Evolutionary conservation across 805 yeast species (phyloP).

Genomic region (Candida cerambycidarum): DNA sequence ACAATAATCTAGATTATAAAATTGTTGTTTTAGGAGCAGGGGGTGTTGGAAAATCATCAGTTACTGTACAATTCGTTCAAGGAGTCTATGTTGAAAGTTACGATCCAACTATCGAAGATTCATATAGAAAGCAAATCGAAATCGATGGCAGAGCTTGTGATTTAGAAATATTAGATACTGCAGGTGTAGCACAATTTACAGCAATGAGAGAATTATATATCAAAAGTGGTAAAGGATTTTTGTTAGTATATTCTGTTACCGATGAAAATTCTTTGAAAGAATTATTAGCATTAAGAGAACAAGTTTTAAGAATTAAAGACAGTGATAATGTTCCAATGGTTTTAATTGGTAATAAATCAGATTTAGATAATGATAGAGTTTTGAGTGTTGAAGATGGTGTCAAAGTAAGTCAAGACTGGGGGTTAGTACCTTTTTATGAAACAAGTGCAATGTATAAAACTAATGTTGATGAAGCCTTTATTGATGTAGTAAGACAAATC

Average conservation of each 20-base stretch:
- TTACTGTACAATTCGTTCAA: slow-evolving; percentile 90
- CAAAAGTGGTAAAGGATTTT: slow-evolving; percentile 78
- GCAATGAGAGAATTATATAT: slow-evolving; percentile 91
- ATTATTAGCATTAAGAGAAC: slow-evolving; percentile 75
- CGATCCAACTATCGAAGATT: slow-evolving; percentile 97
- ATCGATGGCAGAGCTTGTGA: slow-evolving; percentile 87
- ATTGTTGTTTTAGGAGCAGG: slow-evolving; percentile 94
- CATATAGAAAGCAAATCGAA: slow-evolving; percentile 84
- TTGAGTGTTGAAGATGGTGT: slow-evolving; percentile 80
- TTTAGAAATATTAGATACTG: slow-evolving; percentile 67
- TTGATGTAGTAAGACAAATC: slow-evolving; percentile 85
- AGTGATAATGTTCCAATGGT: slow-evolving; percentile 80
- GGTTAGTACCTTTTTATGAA: slow-evolving; percentile 87
- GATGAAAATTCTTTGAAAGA: slow-evolving; percentile 71
- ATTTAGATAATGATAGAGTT: slow-evolving; percentile 71
- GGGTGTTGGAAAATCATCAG: slow-evolving; percentile 94
- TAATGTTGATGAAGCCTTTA: slow-evolving; percentile 87
- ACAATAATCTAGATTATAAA: slow-evolving; percentile 62
- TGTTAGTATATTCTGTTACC: slow-evolving; percentile 58
- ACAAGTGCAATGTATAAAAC: slow-evolving; percentile 89
- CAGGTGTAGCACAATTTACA: slow-evolving; percentile 82
- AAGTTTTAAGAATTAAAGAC: slow-evolving; percentile 81
- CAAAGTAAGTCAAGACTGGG: slow-evolving; percentile 81
- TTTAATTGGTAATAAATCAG: slow-evolving; percentile 88
- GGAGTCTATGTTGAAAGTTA: slow-evolving; percentile 87